Base-by-base conservation (phyloP, 1,139 yeast genomes). In the Zhuliangozyma blackwelliae region DNA sequence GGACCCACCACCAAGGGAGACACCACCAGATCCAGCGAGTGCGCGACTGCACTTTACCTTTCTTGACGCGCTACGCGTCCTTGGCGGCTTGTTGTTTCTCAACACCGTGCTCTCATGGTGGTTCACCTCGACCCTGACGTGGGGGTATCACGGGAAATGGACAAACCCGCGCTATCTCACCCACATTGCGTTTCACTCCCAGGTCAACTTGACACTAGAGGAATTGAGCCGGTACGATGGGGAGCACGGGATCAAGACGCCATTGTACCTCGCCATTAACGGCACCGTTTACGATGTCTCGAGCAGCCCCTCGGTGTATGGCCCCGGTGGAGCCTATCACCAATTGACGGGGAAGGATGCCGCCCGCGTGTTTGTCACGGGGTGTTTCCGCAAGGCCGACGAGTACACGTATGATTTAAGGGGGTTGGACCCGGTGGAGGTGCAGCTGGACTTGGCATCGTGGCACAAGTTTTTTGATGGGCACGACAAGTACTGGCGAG, bases 291-390 rank as follows among this genome's bases (percentile, higher is more conserved):
- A 71, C 54, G 95, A 86, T 51, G 95, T 86, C 2, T 59, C 79
- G 3, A 57, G 71, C 0, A 64, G 75, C n/a, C 62, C 69, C 2
- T 59, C 53, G 2, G 61, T 81, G 2, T 86, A 87, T 54, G 88
- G 88, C 0, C 83, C 85, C 0, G 63, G 68, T 1, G 89, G 89
- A 0, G 57, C 81, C 1, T 86, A 86, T 54, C 55, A 65, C 5
- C 62, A 69, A 37, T 75, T 87, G 51, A 72, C 80, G 20, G 95
- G 95, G 0, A 63, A 61, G 33, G 95, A 87, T 54, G 75, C 79
- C 31, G 82, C 92, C 0, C 61, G 95, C 33, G 88, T 88, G 21
- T 81, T 77, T 49, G 82, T 79, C 4, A 86, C 92, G 1, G 94
- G 94, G 5, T 86, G 95, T 51, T 76, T 86, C 46, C 56, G 61